A percentile compares a stretch with the other conserved stretches of the same genome.
These are phyloP conservation scores for Claviceps digitariae DNA, from an alignment of 2,329 filamentous ascomycete species.

Conservation along the genomic window DNA sequence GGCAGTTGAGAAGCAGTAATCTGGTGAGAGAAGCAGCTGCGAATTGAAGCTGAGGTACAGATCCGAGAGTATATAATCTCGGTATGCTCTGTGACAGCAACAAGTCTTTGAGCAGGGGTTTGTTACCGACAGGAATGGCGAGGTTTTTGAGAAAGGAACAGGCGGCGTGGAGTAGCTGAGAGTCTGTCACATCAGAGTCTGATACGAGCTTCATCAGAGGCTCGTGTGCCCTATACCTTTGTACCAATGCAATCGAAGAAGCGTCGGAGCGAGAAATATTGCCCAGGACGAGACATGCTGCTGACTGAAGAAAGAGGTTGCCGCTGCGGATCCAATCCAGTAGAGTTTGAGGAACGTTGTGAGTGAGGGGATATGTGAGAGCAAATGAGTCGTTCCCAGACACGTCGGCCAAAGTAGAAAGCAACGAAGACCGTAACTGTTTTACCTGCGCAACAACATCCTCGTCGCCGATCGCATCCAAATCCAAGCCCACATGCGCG, in stretches of 20 bases:
- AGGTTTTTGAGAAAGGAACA: constrained; percentile 53
- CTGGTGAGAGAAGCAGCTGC: constrained; percentile 44
- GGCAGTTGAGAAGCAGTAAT: constrained; percentile 39
- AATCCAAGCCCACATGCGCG: constrained; percentile 29
- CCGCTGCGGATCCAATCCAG: constrained; percentile 31
- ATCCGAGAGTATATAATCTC: constrained; percentile 38
- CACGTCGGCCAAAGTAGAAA: constrained; percentile 37
- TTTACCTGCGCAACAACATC: constrained; percentile 30
- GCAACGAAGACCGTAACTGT: constrained; percentile 35
- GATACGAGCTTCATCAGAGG: constrained; percentile 33
- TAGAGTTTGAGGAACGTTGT: constrained; percentile 27
- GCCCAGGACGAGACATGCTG: constrained; percentile 46
- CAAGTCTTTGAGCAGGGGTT: constrained; percentile 33
- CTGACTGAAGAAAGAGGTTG: constrained; percentile 35
- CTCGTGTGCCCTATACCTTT: constrained; percentile 24
- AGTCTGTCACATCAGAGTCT: constrained; percentile 24
- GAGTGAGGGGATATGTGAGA: constrained; percentile 26
- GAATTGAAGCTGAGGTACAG: constrained; percentile 43
- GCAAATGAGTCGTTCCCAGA: constrained; percentile 36
- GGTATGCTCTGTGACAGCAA: constrained; percentile 34
- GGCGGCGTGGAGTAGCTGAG: constrained; percentile 41
- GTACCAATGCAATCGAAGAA: constrained; percentile 36
- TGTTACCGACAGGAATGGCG: constrained; percentile 43
- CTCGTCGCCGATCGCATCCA: constrained; percentile 29
- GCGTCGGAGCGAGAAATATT: constrained; percentile 48